Base-by-base conservation (phyloP, 495 filamentous ascomycete genomes). In the Penicillium roqueforti region DNA sequence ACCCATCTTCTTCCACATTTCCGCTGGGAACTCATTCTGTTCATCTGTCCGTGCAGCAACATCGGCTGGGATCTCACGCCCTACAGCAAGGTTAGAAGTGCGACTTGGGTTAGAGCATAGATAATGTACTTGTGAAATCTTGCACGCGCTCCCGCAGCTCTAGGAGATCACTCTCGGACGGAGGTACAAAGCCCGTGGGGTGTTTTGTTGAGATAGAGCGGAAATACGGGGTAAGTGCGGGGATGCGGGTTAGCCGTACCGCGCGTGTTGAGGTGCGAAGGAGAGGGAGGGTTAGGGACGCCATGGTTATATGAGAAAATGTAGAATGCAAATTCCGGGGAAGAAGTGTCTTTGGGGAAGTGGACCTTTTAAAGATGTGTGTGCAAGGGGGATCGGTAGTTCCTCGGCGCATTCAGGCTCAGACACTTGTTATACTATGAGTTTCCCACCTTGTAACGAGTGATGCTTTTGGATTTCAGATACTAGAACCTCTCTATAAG, bases 1-100 rank as follows among this genome's bases (percentile, higher is more conserved):
- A 22, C 93, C 93, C 19, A 98, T 74, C 69, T 96, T 97, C 69
- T 80, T 77, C 93, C 93, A 98, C 88, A 98, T 95, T 9, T 87
- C 82, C 3, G 78, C 74, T 0, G 93, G 93, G 63, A 98, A 98
- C 47, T 84, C 86, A 80, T 98, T 97, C 63, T 75, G 76, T 58
- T 81, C 80, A 76, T 98, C 93, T 36, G 91, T 93, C 34, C 70
- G 74, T 19, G 87, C 79, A 25, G 93, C 93, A 37, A 96, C 78
- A 54, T 91, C 86, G 66, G 87, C 87, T 40, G 91, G 75, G 56
- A 98, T 92, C 51, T 79, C 78, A 47, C 77, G 68, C 45, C 72
- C 76, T 79, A 44, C 8, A 56, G 26, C 48, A 37, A 50, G 6
- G 40, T 56, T 11, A 65, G 56, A 34, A 34, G 2, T 14, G 19